These are phyloP conservation scores for Elsinoe ampelina DNA, from an alignment of 2,329 filamentous ascomycete species.

Conservation along the genomic window DNA sequence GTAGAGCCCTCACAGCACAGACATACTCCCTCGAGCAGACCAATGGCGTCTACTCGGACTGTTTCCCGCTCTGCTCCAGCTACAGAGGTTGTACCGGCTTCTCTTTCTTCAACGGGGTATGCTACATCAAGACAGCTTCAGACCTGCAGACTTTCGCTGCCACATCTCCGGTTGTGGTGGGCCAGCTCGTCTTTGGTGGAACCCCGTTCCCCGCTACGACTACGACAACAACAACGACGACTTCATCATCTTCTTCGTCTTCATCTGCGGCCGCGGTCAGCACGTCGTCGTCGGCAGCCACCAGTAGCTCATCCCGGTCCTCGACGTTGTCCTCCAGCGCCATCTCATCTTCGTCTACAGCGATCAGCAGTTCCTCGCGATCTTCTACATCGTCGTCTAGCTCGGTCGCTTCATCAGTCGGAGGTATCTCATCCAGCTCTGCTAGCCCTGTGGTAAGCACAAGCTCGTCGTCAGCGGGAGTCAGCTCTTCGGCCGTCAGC, in stretches of 20 bases:
- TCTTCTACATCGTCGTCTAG: neutral
- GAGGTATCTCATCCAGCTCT: neutral
- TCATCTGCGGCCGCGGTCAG: too few species aligned
- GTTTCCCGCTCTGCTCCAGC: neutral
- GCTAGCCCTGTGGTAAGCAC: neutral
- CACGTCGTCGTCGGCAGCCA: too few species aligned
- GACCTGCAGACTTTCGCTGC: neutral
- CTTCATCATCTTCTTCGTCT: too few species aligned
- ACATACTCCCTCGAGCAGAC: constrained; percentile 1
- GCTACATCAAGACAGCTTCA: neutral
- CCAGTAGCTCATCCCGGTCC: too few species aligned
- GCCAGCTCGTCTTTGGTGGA: neutral
- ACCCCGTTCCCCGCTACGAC: neutral
- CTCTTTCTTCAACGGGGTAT: constrained; percentile 4
- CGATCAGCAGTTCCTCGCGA: neutral
- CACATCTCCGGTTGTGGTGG: neutral
- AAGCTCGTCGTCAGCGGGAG: neutral
- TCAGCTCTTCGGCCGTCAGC: neutral
- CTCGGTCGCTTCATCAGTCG: too few species aligned
- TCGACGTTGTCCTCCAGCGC: too few species aligned
- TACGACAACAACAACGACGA: neutral
- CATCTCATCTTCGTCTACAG: neutral
- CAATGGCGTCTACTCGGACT: neutral
- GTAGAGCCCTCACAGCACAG: neutral
- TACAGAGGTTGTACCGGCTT: neutral